Evolutionary conservation across 2,329 filamentous ascomycete species (phyloP).

Genomic region (Fusarium nurragi): DNA sequence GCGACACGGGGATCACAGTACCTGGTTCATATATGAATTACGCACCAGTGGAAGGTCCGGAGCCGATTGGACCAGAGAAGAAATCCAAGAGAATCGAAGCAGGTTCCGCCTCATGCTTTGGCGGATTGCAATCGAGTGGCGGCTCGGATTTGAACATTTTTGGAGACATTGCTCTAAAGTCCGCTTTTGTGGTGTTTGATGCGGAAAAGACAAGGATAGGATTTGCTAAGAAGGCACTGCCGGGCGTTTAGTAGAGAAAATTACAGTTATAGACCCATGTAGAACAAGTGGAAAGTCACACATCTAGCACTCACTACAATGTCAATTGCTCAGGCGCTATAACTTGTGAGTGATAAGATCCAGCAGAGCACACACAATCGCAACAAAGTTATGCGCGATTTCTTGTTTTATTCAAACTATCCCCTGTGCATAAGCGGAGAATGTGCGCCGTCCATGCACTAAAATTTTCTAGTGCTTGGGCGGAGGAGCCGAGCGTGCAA

Average conservation of each 20-base stretch:
- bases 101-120: constrained; percentile 62
- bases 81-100: not conserved
- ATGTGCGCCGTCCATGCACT: not conserved
- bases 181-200: constrained; percentile 67
- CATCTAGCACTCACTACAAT: not conserved
- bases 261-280: not conserved
- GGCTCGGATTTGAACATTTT: constrained; percentile 63
- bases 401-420: not conserved
- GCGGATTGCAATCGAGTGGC: constrained; percentile 70
- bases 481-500: not conserved
- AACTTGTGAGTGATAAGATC: not conserved
- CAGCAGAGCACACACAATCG: not conserved
- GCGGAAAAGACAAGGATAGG: constrained; percentile 40
- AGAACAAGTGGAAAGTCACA: not conserved
- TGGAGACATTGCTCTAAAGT: constrained; percentile 69
- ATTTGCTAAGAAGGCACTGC: constrained; percentile 34
- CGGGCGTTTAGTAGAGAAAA: not conserved
- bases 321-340: too few species aligned
- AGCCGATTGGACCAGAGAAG: not conserved
- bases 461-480: not conserved
- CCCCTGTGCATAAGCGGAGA: not conserved
- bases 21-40: constrained; percentile 65
- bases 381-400: not conserved
- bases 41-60: constrained; percentile 49
- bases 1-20: constrained; percentile 65